Base-by-base conservation (phyloP, 345 rosid genomes). In the Sisymbrium irio region DNA sequence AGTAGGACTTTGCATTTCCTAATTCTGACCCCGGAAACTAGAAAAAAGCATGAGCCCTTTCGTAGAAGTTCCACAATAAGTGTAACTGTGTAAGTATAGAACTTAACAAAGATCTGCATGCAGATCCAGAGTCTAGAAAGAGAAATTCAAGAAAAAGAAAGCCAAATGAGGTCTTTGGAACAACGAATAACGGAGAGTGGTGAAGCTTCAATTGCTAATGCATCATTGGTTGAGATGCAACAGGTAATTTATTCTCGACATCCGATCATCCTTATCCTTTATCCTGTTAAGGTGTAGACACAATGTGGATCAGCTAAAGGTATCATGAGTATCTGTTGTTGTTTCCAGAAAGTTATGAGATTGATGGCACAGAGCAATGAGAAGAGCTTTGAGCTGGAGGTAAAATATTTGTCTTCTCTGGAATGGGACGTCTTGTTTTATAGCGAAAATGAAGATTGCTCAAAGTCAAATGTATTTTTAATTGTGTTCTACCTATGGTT, bases 371-470 rank as follows among this genome's bases (percentile, higher is more conserved):
- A 96, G 68, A 89, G 95, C 79, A 92, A 90, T 76, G 98, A 96
- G 77, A 92, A 85, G 79, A 85, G 86, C 80, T 96, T 96, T 88
- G 99, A 92, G 80, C 85, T 96, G 54, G 99, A 92, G 98, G 98
- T 92, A 71, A 77, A 84, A 63, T 9, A 18, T 51, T 27, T 54
- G 58, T 60, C 18, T 45, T 42, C 30, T 32, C 11, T 50, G 35
- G 57, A 75, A 69, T 68, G 45, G 40, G 57, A 45, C 3, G 4
- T 45, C 46, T 25, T 62, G n/a, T n/a, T 63, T 47, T 63, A 35
- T 46, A 46, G 30, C 6, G 27, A 30, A 62, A 41, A 58, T 36
- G 63, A 36, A 69, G 51, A 62, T 53, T 55, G 69, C 55, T 49
- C 17, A 40, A 36, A 32, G 64, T 77, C 25, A 28, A 28, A 18